Evolutionary conservation across 2,329 filamentous ascomycete genomes (phyloP), one percentile per base, ranked within the genome.

Genomic region (Ceratocystis smalleyi): DNA sequence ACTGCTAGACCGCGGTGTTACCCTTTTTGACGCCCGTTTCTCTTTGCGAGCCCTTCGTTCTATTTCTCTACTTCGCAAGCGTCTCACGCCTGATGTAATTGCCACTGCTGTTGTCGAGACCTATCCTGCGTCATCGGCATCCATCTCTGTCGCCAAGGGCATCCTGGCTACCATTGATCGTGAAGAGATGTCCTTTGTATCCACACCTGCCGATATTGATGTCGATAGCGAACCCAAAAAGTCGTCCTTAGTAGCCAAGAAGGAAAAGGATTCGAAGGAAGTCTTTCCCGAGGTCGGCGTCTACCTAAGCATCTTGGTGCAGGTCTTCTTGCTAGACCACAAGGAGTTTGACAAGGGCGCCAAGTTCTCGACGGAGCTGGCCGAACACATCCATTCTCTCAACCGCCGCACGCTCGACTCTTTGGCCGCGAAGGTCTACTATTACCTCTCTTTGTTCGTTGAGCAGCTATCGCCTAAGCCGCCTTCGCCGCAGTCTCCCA

Each of bases 341-440:
- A 91, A 92, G 76, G 82, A 89, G 72, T 87, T 85, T 71, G 81
- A 94, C 73, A 83, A 83, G 68, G 94, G 94, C 64, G 85, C 86
- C 68, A 82, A 88, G 67, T 95, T 97, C 76, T 97, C 94, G 35
- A 83, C 84, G 69, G 84, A 85, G 70, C 81, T 99, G 63, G 85
- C 91, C 62, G 88, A 92, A 72, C 87, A 87, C 72, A 86, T 97
- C 73, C 90, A 95, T 71, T 81, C 85, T 63, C 81, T 95, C 73
- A 99, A 99, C 79, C 88, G 94, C 68, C 86, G 94, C 70, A 97
- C 94, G 27, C 79, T 99, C 68, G 94, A 99, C 75, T 91, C 91
- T 61, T 83, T 99, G 66, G 89, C 91, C 66, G 91, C 92, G 69
- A 95, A 95, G 76, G 91, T 92, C 68, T 99, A 96, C 81, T 97